Evolutionary conservation across 192 early-diverging fungal genomes (phyloP).

Genomic region (Phycomyces blakesleeanus): DNA sequence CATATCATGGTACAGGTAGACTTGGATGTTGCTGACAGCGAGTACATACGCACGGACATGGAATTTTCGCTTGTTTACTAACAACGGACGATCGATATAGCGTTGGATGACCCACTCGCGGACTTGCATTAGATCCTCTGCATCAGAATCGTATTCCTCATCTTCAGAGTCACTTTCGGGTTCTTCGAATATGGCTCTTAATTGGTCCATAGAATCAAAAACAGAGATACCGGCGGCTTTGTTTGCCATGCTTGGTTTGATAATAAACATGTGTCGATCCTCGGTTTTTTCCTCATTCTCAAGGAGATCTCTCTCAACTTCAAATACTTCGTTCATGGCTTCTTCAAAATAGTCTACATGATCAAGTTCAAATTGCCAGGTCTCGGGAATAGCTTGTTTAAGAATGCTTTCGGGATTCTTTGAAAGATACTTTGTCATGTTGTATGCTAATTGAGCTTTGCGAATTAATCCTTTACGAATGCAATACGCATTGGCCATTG

Average conservation of each 20-base stretch:
- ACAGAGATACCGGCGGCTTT: constrained; percentile 61
- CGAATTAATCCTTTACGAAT: constrained; percentile 67
- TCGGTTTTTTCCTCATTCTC: constrained; percentile 39
- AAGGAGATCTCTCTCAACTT: constrained; percentile 52
- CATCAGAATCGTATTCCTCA: constrained; percentile 31
- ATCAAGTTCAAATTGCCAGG: constrained; percentile 61
- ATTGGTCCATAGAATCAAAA: constrained; percentile 51
- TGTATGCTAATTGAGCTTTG: constrained; percentile 62
- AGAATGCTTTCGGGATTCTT: constrained; percentile 56
- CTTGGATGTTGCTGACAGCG: constrained; percentile 52
- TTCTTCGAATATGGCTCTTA: constrained; percentile 40
- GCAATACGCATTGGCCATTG: constrained; percentile 54
- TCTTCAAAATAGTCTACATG: constrained; percentile 65
- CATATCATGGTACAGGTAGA: constrained; percentile 62
- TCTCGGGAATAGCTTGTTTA: constrained; percentile 51
- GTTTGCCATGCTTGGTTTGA: constrained; percentile 63
- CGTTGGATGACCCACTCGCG: constrained; percentile 69
- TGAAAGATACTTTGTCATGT: constrained; percentile 51
- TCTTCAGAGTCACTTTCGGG: constrained; percentile 43
- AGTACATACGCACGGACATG: constrained; percentile 63
- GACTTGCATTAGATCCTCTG: constrained; percentile 48
- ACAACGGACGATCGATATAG: constrained; percentile 55
- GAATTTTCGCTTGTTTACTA: constrained; percentile 58
- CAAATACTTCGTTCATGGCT: constrained; percentile 64
- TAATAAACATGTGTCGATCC: constrained; percentile 47